Evolutionary conservation across 208 protist species (phyloP), one percentile per base, ranked within the genome.

Genomic region (Acanthamoeba culbertsoni): DNA sequence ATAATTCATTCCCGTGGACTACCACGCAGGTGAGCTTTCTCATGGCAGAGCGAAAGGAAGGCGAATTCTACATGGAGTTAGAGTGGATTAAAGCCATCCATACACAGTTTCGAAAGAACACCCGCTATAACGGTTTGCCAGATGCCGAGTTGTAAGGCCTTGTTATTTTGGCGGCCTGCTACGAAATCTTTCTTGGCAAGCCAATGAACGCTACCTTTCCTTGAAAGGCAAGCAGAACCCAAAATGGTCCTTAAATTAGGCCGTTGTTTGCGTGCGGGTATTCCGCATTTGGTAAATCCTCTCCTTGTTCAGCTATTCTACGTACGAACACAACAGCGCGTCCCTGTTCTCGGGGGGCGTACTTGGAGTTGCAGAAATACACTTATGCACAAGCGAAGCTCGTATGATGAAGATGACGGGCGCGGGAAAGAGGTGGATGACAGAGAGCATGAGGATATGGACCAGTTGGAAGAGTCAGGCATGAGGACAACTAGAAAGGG

Each of bases 31-130:
- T 63, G 79, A 89, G 79, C 42, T 65, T 89, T 28, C 53, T 89
- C 20, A 89, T 89, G 79, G 42, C 79, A n/a, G 79, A 89, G 79
- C 12, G 79, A 0, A 57, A 89, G 28, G 79, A 57, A 7, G 79
- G 79, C 7, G 79, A 89, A 18, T 89, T 89, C 10, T 16, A 28
- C 26, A 37, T 89, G 48, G 79, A 89, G 79, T 7, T 89, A 14
- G 79, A 63, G 53, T 89, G 46, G 79, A 35, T 89, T 18, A 57
- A 63, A 26, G 79, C 79, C 23, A 45, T 89, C 35, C 55, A 89
- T 31, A 63, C 79, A 31, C 79, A n/a, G 10, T 18, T 45, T 3
- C 79, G 79, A 40, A 53, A 89, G 53, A 33, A 33, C n/a, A 48
- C 79, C 18, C 79, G 79, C 23, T 89, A 89, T 35, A 63, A 26